A percentile compares a stretch with the other conserved stretches of the same genome.
Evolutionary conservation across 495 filamentous ascomycete species (phyloP).

Genomic region (Mycothermus thermophilus): DNA sequence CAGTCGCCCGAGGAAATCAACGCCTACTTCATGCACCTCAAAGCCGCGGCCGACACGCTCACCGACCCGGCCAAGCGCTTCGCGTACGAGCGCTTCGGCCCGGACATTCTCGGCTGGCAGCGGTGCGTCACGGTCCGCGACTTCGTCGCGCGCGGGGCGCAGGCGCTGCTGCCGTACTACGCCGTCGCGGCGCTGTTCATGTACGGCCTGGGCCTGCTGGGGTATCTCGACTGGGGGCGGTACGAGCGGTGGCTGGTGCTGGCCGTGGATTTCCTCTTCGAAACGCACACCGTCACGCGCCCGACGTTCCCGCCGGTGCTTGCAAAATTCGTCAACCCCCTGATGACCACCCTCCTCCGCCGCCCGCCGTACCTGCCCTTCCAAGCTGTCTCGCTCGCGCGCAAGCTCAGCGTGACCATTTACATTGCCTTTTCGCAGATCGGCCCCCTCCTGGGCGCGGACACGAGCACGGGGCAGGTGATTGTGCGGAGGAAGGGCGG

Average conservation of each 20-base stretch:
- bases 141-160: conserved; percentile 51
- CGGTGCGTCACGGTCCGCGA: conserved; percentile 59
- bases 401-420: conserved; percentile 62
- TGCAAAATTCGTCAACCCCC: conserved; percentile 45
- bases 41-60: conserved; percentile 72
- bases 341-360: conserved; percentile 35
- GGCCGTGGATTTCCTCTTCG: conserved; percentile 52
- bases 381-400: conserved; percentile 63
- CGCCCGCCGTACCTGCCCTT: conserved; percentile 65
- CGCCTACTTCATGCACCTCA: conserved; percentile 65
- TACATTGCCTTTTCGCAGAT: conserved; percentile 89
- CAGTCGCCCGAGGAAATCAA: conserved; percentile 10
- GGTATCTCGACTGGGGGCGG: conserved; percentile 70
- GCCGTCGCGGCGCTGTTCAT: conserved; percentile 44
- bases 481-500: conserved; percentile 16
- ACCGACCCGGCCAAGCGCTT: conserved; percentile 66
- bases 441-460: conserved; percentile 43
- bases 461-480: conserved; percentile 16
- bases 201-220: conserved; percentile 55
- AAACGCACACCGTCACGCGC: conserved; percentile 58
- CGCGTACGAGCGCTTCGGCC: conserved; percentile 87
- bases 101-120: conserved; percentile 46
- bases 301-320: conserved; percentile 44
- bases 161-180: conserved; percentile 50
- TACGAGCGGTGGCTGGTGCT: conserved; percentile 86